phyloP scores from a whole-genome alignment of 2,329 filamentous ascomycete genomes.

The Triangularia verruculosa region DNA sequence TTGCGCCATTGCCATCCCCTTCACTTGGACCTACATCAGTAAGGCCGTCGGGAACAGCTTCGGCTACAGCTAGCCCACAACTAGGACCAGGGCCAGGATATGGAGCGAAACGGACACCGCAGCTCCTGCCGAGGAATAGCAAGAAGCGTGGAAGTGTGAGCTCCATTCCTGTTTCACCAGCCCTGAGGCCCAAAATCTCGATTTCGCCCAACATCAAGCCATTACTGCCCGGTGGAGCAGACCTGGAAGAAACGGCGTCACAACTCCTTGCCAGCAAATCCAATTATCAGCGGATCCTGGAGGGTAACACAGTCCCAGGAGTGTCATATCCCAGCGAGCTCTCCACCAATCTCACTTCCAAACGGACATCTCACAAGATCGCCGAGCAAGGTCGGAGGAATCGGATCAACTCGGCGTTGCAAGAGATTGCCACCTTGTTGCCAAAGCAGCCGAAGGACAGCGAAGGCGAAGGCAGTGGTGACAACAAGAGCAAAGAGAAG shows the following conservation, averaged over 20 bases:
- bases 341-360: conserved; percentile 90
- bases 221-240: conserved; percentile 62
- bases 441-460: conserved; percentile 49
- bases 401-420: conserved; percentile 88
- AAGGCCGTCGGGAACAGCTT: conserved; percentile 41
- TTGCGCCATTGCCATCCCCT: conserved; percentile 50
- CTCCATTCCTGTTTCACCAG: conserved; percentile 79
- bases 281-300: conserved; percentile 96
- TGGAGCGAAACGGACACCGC: conserved; percentile 52
- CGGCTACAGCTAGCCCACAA: conserved; percentile 66
- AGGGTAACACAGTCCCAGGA: conserved; percentile 86
- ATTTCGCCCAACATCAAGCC: conserved; percentile 96
- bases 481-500: conserved; percentile 41
- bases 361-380: conserved; percentile 96
- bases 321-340: conserved; percentile 87
- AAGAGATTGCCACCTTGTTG: conserved; percentile 86
- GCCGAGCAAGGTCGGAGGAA: conserved; percentile 95
- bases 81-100: conserved; percentile 53
- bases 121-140: conserved; percentile 53
- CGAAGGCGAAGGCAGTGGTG: conserved; percentile 36
- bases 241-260: conserved; percentile 60
- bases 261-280: conserved; percentile 88
- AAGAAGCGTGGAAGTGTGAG: conserved; percentile 70
- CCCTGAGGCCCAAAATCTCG: conserved; percentile 83
- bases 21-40: conserved; percentile 31